Base-by-base conservation (phyloP, 1,139 yeast species). In the Geotrichum macrosporum region DNA sequence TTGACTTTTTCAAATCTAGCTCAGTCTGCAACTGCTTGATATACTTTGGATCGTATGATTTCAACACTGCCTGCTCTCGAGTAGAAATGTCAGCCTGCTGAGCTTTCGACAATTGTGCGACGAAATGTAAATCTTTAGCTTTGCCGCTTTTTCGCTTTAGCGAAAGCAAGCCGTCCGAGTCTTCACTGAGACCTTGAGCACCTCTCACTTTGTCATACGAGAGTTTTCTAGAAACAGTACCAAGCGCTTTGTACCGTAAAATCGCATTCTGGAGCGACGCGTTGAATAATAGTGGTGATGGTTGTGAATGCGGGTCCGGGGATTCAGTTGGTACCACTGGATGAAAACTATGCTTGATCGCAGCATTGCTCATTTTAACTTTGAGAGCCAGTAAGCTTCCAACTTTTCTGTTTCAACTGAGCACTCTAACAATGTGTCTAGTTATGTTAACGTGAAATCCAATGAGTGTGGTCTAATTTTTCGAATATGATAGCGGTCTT, bases 141-240 rank as follows among this genome's bases (percentile, higher is more conserved):
- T 16, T 22, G n/a, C n/a, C n/a, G n/a, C n/a, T n/a, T n/a, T n/a
- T n/a, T n/a, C n/a, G 42, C 22, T 18, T 30, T 27, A n/a, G 16
- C 16, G 15, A 18, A 8, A 30, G 12, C 2, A 26, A 13, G 10
- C 34, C 27, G 2, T 41, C 33, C 9, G 40, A 26, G n/a, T 41
- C 45, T 19, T 41, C 45, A 8, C 29, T 18, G 24, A 20, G 22
- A 3, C 35, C 39, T 5, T 35, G 29, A 8, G 35, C 29, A 5
- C 32, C 32, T 29, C 32, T 29, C 5, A 29, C 32, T 9, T 29
- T 29, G 5, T 29, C 32, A 29, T 29, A 29, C 5, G 32, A 29
- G n/a, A 29, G 32, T 12, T 29, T 29, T 8, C 15, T 29, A 29
- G 32, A 29, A 12, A 6, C 15, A 12, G 8, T 5, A n/a, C 39